A percentile compares a stretch with the other conserved stretches of the same genome.
Conservation (phyloP, 2,329 filamentous ascomycete species). For the Colletotrichum australisinense region DNA sequence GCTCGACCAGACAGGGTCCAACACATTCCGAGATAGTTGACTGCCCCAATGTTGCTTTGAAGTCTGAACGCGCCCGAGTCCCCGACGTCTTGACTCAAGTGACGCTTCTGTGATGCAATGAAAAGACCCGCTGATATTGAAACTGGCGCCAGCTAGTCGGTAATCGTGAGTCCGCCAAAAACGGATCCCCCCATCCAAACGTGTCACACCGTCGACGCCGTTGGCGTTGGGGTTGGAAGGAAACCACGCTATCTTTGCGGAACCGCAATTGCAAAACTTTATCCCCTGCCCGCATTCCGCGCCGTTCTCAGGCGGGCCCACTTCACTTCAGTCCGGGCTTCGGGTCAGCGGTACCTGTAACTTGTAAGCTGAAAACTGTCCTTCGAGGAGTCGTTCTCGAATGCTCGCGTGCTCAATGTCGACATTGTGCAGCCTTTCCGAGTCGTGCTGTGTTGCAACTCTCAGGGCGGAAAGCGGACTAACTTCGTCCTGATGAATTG, state of each 20-base stretch:
- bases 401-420: neutral
- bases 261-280: neutral
- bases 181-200: neutral
- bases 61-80: too few relatives aligned
- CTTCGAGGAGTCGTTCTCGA: neutral
- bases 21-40: neutral
- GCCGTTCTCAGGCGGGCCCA: constrained; percentile 6
- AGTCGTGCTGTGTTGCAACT: too few relatives aligned
- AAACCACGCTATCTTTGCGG: neutral
- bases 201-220: neutral
- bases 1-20: neutral
- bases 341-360: constrained; percentile 1
- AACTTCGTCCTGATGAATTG: too few relatives aligned
- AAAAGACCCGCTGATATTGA: neutral
- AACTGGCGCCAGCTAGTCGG: neutral
- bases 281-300: neutral
- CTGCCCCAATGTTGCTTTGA: neutral
- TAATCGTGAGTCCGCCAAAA: neutral
- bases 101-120: constrained; percentile 6
- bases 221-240: neutral
- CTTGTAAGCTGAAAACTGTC: too few relatives aligned
- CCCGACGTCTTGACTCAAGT: neutral
- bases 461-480: too few relatives aligned
- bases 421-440: too few relatives aligned
- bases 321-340: constrained; percentile 6